Evolutionary conservation across 83 land plant species (phyloP).

Genomic region (Picea abies): DNA sequence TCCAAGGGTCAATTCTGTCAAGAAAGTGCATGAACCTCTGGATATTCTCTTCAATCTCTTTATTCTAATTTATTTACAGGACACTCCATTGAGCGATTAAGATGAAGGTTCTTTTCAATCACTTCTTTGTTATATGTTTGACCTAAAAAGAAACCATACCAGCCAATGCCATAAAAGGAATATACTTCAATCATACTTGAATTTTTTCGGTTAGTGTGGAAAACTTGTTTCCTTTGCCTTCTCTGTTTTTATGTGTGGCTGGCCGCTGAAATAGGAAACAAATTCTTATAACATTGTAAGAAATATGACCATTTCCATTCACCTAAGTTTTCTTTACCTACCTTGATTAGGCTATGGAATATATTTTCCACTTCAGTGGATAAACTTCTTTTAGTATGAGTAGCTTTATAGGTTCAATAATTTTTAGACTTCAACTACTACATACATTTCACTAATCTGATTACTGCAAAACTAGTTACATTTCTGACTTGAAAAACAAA

Average conservation of each 20-base stretch:
- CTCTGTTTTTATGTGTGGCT: neutral
- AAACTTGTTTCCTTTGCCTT: neutral
- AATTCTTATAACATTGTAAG: constrained; percentile 5
- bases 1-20: too few relatives aligned
- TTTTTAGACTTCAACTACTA: too few relatives aligned
- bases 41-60: neutral
- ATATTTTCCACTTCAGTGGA: too few relatives aligned
- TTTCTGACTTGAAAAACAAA: too few relatives aligned
- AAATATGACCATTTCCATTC: neutral
- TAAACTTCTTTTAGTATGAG: too few relatives aligned
- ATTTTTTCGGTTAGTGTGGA: too few relatives aligned
- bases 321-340: neutral
- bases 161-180: neutral
- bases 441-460: too few relatives aligned
- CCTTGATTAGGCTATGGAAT: neutral
- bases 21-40: neutral
- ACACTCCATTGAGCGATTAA: neutral
- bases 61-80: neutral
- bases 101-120: neutral
- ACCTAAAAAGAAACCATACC: neutral
- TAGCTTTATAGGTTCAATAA: too few relatives aligned
- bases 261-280: neutral
- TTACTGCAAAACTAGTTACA: too few relatives aligned
- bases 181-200: too few relatives aligned
- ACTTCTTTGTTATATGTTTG: neutral